Base-by-base conservation (phyloP, 1,284 basidiomycete species). In the Moesziomyces sp. region DNA sequence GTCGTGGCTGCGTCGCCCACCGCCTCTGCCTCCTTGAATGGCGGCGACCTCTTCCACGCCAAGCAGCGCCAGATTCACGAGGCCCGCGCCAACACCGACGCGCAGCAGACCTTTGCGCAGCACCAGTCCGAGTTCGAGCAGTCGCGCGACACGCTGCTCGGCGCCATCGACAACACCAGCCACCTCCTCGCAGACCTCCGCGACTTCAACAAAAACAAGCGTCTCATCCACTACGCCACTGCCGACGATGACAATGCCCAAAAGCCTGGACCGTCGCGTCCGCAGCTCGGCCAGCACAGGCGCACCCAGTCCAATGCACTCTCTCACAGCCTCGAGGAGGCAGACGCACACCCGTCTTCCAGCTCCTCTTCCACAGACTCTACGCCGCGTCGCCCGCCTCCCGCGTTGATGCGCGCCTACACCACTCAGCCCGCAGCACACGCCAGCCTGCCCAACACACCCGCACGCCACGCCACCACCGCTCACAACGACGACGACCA, bases 171-270 rank as follows among this genome's bases (percentile, higher is more conserved):
- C 77, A 87, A 89, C 0, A 90, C 93, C 33, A 89, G 89, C 78
- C 83, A 86, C 19, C 88, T 97, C 49, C 87, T 97, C 42, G 86
- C 85, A 55, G 91, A 91, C 76, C 86, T 97, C 33, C 89, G 89
- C 65, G 86, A 88, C 67, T 96, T 95, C 86, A 97, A 92, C 86
- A 91, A 90, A 85, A 88, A 90, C 49, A 88, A 91, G 73, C 96
- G 93, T 92, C 88, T 92, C 42, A 89, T 97, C 30, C 88, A 93
- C 60, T 97, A 97, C 84, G 94, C 94, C 49, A 30, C 69, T 1
- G 54, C 71, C 9, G 60, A 30, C 30, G 30, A 63, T 28, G 54
- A 52, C 3, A 38, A 38, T 3, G 30, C 35, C 14, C 19, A 52
- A 18, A 54, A 53, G 19, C 23, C 57, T 19, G 50, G 57, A 16